Conservation (phyloP, 2,329 filamentous ascomycete species). For the Ascochyta pisi region DNA sequence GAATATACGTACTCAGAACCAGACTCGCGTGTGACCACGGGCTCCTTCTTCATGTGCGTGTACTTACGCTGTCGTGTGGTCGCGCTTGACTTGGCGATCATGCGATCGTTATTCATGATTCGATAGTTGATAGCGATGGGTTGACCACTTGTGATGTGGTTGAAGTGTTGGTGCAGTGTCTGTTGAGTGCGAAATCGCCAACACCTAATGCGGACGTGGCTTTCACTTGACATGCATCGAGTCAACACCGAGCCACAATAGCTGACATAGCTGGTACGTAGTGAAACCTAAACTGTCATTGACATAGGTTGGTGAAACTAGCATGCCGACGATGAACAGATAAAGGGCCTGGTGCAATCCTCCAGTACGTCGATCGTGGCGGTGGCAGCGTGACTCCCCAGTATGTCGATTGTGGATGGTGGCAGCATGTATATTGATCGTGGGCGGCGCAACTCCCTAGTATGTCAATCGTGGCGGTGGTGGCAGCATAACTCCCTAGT, state of each 20-base stretch:
- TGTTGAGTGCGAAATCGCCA: neutral
- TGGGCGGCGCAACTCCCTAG: no score
- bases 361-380: no score
- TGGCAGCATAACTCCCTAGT: no score
- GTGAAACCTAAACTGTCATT: neutral
- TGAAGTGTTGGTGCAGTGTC: neutral
- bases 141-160: neutral
- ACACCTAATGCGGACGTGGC: neutral
- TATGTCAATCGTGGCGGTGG: no score
- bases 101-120: neutral
- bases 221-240: neutral
- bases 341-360: neutral
- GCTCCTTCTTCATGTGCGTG: neutral
- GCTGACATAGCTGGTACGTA: neutral
- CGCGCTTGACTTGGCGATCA: no score
- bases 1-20: neutral
- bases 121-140: neutral
- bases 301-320: neutral
- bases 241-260: neutral
- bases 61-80: neutral
- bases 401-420: no score
- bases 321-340: constrained; percentile 42
- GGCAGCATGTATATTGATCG: no score
- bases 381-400: no score
- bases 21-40: neutral